Percentiles rank a stretch among this genome's conserved stretches.
phyloP scores from a whole-genome alignment of 192 early-diverging fungal species.

The Chytriomyces hyalinus region DNA sequence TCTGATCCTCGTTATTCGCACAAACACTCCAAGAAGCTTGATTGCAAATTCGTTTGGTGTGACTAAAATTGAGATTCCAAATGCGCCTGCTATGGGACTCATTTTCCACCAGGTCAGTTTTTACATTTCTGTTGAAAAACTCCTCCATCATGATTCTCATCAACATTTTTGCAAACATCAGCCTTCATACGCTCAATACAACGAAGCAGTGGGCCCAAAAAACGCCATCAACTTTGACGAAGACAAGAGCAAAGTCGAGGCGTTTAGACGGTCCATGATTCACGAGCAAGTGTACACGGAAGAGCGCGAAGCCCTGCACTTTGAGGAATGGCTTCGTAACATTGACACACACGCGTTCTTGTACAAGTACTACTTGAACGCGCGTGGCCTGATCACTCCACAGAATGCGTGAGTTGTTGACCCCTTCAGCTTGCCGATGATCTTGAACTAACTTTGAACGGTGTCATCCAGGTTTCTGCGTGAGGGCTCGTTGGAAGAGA shows the following conservation, averaged over 20 bases:
- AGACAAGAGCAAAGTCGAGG: conserved; percentile 28
- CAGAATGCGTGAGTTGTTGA: conserved; percentile 25
- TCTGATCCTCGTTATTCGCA: conserved; percentile 40
- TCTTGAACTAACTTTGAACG: no score
- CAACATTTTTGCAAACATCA: background rate
- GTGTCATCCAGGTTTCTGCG: background rate
- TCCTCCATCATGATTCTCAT: no score
- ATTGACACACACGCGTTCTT: conserved; percentile 54
- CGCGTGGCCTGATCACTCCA: conserved; percentile 47
- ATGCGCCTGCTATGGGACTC: conserved; percentile 35
- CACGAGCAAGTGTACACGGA: conserved; percentile 33
- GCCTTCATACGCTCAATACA: conserved; percentile 29
- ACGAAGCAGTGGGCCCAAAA: background rate
- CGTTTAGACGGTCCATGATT: conserved; percentile 27
- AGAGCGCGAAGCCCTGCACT: conserved; percentile 34
- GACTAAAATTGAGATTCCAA: conserved; percentile 42
- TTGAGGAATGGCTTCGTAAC: conserved; percentile 47
- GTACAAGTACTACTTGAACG: conserved; percentile 57
- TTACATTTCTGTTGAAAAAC: no score
- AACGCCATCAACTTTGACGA: conserved; percentile 14
- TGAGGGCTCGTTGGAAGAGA: background rate
- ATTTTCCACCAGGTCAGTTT: conserved; percentile 37
- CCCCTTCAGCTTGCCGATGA: no score
- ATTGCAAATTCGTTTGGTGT: conserved; percentile 47
- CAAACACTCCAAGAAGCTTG: conserved; percentile 45